Conservation (phyloP, 371 early-diverging fungal species). For the Smittium culicis region DNA sequence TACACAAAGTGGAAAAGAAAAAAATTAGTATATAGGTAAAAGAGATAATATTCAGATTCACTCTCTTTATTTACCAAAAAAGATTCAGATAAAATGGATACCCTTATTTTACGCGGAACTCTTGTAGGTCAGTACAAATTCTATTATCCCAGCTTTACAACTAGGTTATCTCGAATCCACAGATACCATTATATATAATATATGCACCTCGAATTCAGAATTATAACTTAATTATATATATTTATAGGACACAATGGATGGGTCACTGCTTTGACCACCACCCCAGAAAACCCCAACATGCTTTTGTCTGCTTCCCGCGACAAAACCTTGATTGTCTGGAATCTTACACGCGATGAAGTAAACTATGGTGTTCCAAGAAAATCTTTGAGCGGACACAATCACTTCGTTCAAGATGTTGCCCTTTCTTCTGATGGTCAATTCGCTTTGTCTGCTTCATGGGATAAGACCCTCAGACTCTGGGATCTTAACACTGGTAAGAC, state of each 20-base stretch:
- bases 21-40: too few relatives aligned
- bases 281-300: constrained; percentile 80
- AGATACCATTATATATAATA: background rate
- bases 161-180: background rate
- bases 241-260: constrained; percentile 56
- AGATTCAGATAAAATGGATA: constrained; percentile 13
- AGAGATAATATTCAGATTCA: too few relatives aligned
- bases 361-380: constrained; percentile 84
- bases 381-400: constrained; percentile 85
- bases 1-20: too few relatives aligned
- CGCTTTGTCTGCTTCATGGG: constrained; percentile 95
- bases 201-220: background rate
- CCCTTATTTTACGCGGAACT: constrained; percentile 19
- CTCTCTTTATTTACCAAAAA: background rate
- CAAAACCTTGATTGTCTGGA: constrained; percentile 94
- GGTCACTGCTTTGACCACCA: constrained; percentile 90
- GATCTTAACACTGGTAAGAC: constrained; percentile 86
- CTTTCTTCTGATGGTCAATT: constrained; percentile 96
- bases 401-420: constrained; percentile 92
- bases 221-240: background rate
- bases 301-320: constrained; percentile 87
- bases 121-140: constrained; percentile 26
- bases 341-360: constrained; percentile 77
- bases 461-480: constrained; percentile 97
- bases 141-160: background rate